A percentile compares a stretch with the other conserved stretches of the same genome.
phyloP scores from a whole-genome alignment of 31 red algal species.

The Endocladia muricata region DNA sequence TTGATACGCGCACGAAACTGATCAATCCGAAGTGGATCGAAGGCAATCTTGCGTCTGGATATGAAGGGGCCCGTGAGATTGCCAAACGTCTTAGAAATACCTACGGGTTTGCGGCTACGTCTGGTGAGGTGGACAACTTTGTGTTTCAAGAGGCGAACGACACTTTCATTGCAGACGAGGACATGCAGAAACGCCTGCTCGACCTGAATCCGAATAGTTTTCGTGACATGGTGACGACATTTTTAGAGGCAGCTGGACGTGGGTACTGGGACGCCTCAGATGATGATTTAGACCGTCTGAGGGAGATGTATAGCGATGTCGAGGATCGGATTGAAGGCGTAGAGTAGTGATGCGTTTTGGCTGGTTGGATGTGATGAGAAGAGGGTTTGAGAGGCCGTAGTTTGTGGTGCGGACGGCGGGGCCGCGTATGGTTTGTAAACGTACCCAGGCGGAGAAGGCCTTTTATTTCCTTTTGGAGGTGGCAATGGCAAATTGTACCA shows the following conservation, averaged over 20 bases:
- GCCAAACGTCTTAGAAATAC: constrained; percentile 96
- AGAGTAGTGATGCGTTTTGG: too few species aligned
- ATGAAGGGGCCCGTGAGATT: constrained; percentile 96
- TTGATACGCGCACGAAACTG: constrained; percentile 97
- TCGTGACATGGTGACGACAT: constrained; percentile 96
- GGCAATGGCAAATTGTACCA: too few species aligned
- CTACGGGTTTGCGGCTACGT: constrained; percentile 93
- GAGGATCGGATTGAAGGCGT: constrained; percentile 98
- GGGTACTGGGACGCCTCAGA: constrained; percentile 97
- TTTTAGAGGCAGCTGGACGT: constrained; percentile 94
- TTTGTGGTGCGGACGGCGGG: too few species aligned
- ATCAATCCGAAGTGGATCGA: constrained; percentile 99
- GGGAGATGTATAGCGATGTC: constrained; percentile 97
- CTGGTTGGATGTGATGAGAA: too few species aligned
- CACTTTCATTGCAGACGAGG: constrained; percentile 96
- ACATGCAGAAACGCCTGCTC: constrained; percentile 90
- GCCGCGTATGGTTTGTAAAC: too few species aligned
- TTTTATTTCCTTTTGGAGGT: too few species aligned
- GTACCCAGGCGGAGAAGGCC: too few species aligned
- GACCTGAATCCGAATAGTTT: constrained; percentile 97
- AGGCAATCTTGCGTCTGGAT: constrained; percentile 88
- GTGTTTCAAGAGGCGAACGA: constrained; percentile 99
- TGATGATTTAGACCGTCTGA: constrained; percentile 89
- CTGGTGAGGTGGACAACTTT: constrained; percentile 96
- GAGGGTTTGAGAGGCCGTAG: too few species aligned